phyloP scores from a whole-genome alignment of 2,329 filamentous ascomycete genomes.

The Fusarium veterinarium region DNA sequence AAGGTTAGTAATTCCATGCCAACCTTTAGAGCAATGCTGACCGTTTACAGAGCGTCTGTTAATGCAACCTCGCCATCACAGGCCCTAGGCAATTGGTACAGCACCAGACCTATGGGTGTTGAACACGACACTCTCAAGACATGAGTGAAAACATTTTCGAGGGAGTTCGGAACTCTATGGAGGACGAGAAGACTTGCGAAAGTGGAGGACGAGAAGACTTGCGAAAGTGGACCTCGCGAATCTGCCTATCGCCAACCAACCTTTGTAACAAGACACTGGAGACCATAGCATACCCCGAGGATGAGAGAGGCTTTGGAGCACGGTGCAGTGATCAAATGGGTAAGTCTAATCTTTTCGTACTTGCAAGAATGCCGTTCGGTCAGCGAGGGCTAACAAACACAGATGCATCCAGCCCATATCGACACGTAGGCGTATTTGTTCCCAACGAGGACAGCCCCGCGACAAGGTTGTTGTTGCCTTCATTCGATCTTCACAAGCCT shows the following conservation, averaged over 20 bases:
- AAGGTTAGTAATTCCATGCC: rapidly evolving
- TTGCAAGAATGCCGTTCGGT: no score
- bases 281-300: neutral
- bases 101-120: rapidly evolving
- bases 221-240: neutral
- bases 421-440: no score
- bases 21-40: neutral
- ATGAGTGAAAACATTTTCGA: rapidly evolving
- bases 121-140: no score
- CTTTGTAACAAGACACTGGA: neutral
- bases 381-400: neutral
- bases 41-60: rapidly evolving
- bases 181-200: no score
- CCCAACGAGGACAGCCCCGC: neutral
- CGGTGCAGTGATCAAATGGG: neutral
- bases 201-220: neutral
- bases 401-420: neutral
- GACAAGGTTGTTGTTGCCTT: neutral
- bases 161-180: neutral
- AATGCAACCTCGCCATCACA: rapidly evolving
- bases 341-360: neutral
- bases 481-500: neutral
- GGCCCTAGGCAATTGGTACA: neutral
- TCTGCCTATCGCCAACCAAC: neutral
- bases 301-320: neutral